Conservation (phyloP, 495 filamentous ascomycete genomes). For the Oidiodendron maius region DNA sequence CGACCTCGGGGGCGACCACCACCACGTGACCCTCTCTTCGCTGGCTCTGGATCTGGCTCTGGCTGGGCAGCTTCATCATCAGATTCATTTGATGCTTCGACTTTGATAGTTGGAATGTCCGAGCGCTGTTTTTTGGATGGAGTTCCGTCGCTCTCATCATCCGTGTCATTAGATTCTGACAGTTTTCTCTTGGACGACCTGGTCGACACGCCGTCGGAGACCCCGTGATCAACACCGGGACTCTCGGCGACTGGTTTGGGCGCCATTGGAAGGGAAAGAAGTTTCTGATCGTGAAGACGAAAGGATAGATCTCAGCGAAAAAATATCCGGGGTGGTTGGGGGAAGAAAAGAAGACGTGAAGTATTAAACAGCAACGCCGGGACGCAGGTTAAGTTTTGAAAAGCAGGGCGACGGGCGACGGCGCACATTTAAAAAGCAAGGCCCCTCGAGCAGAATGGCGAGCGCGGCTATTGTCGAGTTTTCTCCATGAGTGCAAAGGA, state of each 20-base stretch:
- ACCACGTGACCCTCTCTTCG: slow-evolving; percentile 3
- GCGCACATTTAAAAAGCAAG: too few species aligned
- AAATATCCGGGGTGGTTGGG: too few species aligned
- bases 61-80: neutral
- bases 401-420: too few species aligned
- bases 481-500: too few species aligned
- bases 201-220: neutral
- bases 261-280: neutral
- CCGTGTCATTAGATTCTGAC: neutral
- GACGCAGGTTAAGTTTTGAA: too few species aligned
- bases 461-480: too few species aligned
- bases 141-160: neutral
- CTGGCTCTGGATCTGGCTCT: neutral
- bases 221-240: neutral
- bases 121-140: neutral
- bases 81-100: neutral
- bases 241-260: neutral
- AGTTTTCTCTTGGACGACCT: neutral
- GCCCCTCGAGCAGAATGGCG: too few species aligned
- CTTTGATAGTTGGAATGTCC: neutral
- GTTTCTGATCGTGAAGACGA: too few species aligned
- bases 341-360: too few species aligned
- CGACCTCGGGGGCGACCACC: slow-evolving; percentile 13
- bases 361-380: too few species aligned
- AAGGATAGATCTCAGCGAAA: too few species aligned